Evolutionary conservation across 441 rosid species (phyloP), one percentile per base, ranked within the genome.

Genomic region (Oxalis stricta): DNA sequence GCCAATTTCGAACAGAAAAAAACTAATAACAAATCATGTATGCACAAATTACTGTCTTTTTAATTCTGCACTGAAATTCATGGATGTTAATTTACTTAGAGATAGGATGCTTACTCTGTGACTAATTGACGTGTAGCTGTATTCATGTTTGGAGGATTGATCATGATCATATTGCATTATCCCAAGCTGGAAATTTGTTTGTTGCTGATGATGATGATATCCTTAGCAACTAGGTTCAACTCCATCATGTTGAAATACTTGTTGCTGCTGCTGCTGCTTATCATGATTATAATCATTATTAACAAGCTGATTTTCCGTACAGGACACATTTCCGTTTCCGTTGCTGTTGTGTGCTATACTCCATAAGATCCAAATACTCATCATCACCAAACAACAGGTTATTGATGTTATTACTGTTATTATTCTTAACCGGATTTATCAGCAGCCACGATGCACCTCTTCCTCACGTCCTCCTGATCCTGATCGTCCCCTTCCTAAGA

Each of bases 371-470:
- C 64, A 88, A 68, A 63, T 79, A 84, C 60, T 82, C 91, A 31
- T 79, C 85, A 5, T 64, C 77, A 26, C 66, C 62, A 34, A 79
- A 73, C 64, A 75, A 43, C 53, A 75, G 71, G 1, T 76, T 76
- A 41, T 64, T 81, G n/a, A 33, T 66, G 22, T 65, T 62, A 33
- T 65, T 69, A 31, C 16, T 37, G 22, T 20, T 36, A 20, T 52
- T 57, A 33, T 51, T 62, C 55, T 67, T 76, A 29, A 53, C 73
- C 10, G 70, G 75, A 56, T 75, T 79, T 19, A 66, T 58, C 48
- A 84, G 44, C 41, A 89, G 33, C 97, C 97, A 89, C 0, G 94
- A 79, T 38, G 87, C 88, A 88, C 94, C 49, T 83, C 97, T 5
- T 71, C 69, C 40, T 76, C 91, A 2, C 89, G 3, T 74, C 92